phyloP scores from a whole-genome alignment of 331 rosid species.

The Erythrophleum ivorense region DNA sequence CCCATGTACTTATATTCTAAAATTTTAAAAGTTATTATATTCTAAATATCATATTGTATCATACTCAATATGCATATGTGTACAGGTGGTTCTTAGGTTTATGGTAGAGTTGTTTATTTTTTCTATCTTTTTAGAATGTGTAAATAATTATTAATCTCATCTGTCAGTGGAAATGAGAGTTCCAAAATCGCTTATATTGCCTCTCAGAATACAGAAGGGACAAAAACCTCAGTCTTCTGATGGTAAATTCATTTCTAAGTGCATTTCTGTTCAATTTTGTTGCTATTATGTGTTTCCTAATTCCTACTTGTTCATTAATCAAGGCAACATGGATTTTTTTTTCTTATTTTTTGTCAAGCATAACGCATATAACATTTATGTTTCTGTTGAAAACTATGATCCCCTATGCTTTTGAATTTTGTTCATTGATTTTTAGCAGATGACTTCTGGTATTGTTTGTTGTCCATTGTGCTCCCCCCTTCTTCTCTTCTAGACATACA shows the following conservation, averaged over 20 bases:
- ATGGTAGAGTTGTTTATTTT: not conserved
- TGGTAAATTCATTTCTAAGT: conserved; percentile 42
- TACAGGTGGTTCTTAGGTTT: too few relatives aligned
- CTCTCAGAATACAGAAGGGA: conserved; percentile 44
- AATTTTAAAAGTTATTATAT: too few relatives aligned
- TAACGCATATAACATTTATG: not conserved
- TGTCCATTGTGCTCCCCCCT: too few relatives aligned
- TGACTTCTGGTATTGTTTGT: not conserved
- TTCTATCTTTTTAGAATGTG: not conserved
- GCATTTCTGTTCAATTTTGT: not conserved
- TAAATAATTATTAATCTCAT: conserved; percentile 11
- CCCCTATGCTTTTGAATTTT: not conserved
- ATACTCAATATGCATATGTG: too few relatives aligned
- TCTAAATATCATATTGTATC: too few relatives aligned
- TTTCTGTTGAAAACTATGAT: not conserved
- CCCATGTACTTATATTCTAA: too few relatives aligned
- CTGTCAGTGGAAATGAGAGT: conserved; percentile 38
- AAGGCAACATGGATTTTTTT: conserved; percentile 9
- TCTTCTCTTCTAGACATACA: not conserved
- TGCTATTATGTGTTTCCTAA: conserved; percentile 9
- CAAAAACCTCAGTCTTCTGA: conserved; percentile 54
- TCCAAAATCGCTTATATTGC: conserved; percentile 43
- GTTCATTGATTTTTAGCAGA: not conserved
- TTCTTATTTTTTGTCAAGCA: not conserved
- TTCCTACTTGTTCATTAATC: not conserved